Base-by-base conservation (phyloP, 176 grass and related monocot genomes). In the Avena insularis region DNA sequence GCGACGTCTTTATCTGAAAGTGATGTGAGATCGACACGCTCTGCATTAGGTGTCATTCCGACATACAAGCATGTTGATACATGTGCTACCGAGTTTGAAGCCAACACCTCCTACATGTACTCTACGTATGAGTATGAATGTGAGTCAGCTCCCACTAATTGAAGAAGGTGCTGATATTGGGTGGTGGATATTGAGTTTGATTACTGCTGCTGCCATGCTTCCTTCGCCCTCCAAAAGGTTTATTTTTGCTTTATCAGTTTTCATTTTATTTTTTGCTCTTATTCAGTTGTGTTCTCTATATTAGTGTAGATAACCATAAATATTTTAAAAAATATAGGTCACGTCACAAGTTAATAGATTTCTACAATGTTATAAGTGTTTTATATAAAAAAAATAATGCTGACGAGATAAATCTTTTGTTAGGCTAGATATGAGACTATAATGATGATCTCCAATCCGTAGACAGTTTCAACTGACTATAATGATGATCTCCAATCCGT, bases 361-460 rank as follows among this genome's bases (percentile, higher is more conserved):
- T 31, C 0, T 62, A 21, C 15, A 53, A 40, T 68, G 5, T 75
- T 86, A 17, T 69, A 76, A n/a, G 27, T 23, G 49, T 53, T 13
- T 65, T 48, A n/a, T 75, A 23, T 23, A 23, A 17, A 53, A 53
- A 47, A 43, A 8, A 7, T 45, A 43, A 29, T 62, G 12, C 33
- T 88, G 84, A 73, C 33, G 31, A 66, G 45, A 23, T 10, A 61
- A 59, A 75, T 78, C 53, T 62, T 69, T 51, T 92, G 46, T 36
- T 67, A 96, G 96, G 89, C 86, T 83, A 94, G 91, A 78, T 99
- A 89, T 6, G 97, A 99, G 73, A 93, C 97, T 87, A 94, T 99
- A 85, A 99, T 99, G 94, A 97, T 99, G 97, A 99, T 97, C 79
- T 99, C 94, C 33, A 99, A 99, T 84, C 97, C 97, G n/a, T 94